Base-by-base conservation (phyloP, 257 asterid genomes). In the Solanum appendiculatum region DNA sequence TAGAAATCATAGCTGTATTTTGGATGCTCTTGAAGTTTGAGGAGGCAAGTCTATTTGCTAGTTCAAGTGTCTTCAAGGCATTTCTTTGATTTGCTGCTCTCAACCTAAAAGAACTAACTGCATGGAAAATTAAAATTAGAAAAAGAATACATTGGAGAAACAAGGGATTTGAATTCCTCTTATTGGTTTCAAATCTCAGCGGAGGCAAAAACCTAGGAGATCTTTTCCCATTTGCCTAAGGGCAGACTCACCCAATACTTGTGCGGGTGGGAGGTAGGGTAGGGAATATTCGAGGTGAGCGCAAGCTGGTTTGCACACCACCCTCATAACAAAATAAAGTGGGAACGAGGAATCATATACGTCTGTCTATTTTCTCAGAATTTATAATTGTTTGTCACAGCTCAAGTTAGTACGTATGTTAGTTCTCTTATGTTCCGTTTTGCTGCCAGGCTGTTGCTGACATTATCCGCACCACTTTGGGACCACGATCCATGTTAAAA, bases 401-500 rank as follows among this genome's bases (percentile, higher is more conserved):
- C 69, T 69, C 40, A 69, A 20, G 21, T 85, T 60, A 34, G 36
- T 34, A 33, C 13, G 18, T 37, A 42, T 25, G 23, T n/a, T 14
- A n/a, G 44, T 20, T 80, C 69, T 68, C 21, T 78, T 73, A 29
- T 87, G 37, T 54, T 75, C 86, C 12, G 46, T 84, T 88, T 8
- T 63, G 13, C 66, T 90, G 39, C 44, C 93, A 96, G 99, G 97
- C 98, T 87, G 98, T 96, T 88, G 99, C 99, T 8, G 98, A 95
- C 88, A 94, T 96, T 78, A 92, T 96, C 74, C 98, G 99, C 13
- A 96, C 99, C 46, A 96, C 99, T 15, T 91, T 96, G 92, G 99
- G 98, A 82, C 98, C 99, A 63, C 91, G 98, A 33, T 94, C 99
- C 44, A 96, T 96, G 98, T 89, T 96, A 89, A 96, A 96, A 91